phyloP scores from a whole-genome alignment of 768 basidiomycete species.

The Favolaschia claudopus region DNA sequence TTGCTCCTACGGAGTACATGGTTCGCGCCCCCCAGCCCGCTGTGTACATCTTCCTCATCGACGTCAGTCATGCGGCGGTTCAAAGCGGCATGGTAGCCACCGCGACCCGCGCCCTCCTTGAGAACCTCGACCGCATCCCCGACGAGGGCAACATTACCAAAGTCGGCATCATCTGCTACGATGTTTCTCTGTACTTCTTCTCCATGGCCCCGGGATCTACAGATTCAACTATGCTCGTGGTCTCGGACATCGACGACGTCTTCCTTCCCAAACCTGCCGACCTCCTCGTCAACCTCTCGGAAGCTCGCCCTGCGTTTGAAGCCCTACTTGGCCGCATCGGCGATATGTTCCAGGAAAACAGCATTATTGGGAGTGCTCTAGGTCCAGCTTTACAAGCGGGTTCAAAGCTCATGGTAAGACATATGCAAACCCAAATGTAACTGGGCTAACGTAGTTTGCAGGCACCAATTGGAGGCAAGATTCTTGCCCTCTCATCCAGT shows the following conservation, averaged over 20 bases:
- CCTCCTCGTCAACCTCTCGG: slow-evolving; percentile 92
- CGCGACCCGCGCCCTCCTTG: slow-evolving; percentile 94
- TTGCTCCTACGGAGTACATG: slow-evolving; percentile 99
- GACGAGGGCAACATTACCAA: slow-evolving; percentile 95
- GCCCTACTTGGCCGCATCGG: slow-evolving; percentile 81
- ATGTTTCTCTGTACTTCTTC: slow-evolving; percentile 95
- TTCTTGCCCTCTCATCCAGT: slow-evolving; percentile 84
- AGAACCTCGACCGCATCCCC: slow-evolving; percentile 93
- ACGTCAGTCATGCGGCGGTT: slow-evolving; percentile 91
- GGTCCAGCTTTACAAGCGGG: slow-evolving; percentile 96
- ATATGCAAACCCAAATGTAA: background rate
- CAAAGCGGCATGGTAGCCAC: slow-evolving; percentile 99
- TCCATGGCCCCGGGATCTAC: slow-evolving; percentile 78
- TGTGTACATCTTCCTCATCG: slow-evolving; percentile 96
- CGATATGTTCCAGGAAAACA: slow-evolving; percentile 99
- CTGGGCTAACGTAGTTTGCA: slow-evolving; percentile 36
- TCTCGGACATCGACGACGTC: slow-evolving; percentile 96
- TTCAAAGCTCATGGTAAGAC: slow-evolving; percentile 91
- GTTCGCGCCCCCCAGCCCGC: slow-evolving; percentile 97
- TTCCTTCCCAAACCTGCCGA: slow-evolving; percentile 97
- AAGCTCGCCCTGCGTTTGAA: slow-evolving; percentile 83
- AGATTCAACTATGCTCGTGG: slow-evolving; percentile 95
- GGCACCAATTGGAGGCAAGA: slow-evolving; percentile 95
- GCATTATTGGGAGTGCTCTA: slow-evolving; percentile 90
- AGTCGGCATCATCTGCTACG: slow-evolving; percentile 91